Evolutionary conservation across 1,284 basidiomycete species (phyloP).

Genomic region (Afroboletus lepidellus): DNA sequence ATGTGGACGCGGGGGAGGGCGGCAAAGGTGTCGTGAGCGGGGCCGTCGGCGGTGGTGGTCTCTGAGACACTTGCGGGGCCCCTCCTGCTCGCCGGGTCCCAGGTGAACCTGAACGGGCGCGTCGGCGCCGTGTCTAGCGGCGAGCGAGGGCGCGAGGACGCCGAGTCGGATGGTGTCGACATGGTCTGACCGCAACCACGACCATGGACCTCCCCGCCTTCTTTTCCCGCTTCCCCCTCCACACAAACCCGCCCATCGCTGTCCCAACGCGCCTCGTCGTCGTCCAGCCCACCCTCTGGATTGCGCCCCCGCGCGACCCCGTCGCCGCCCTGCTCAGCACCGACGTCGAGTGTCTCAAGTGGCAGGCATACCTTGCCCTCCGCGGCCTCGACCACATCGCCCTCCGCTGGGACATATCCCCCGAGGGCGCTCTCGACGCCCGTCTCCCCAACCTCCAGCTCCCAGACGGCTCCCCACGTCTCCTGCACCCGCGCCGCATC

Average conservation of each 20-base stretch:
- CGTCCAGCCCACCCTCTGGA: constrained; percentile 60
- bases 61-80: constrained; percentile 68
- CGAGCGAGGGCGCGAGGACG: constrained; percentile 7
- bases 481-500: constrained; percentile 64
- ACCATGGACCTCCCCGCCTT: constrained; percentile 29
- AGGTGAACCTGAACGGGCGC: constrained; percentile 63
- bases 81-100: constrained; percentile 55
- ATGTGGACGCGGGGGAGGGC: constrained; percentile 41
- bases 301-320: constrained; percentile 46
- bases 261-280: constrained; percentile 27
- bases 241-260: constrained; percentile 44
- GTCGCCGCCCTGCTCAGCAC: constrained; percentile 50
- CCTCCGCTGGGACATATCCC: constrained; percentile 63
- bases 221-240: constrained; percentile 52
- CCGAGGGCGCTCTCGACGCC: constrained; percentile 64
- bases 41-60: constrained; percentile 57
- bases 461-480: constrained; percentile 43
- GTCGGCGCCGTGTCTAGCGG: constrained; percentile 34
- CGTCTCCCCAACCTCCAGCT: constrained; percentile 67
- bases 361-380: constrained; percentile 79
- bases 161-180: constrained; percentile 11
- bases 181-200: constrained; percentile 7
- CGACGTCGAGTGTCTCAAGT: constrained; percentile 81
- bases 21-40: constrained; percentile 52
- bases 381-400: constrained; percentile 51